Base-by-base conservation (phyloP, 441 rosid genomes). In the Croton laevigatus region DNA sequence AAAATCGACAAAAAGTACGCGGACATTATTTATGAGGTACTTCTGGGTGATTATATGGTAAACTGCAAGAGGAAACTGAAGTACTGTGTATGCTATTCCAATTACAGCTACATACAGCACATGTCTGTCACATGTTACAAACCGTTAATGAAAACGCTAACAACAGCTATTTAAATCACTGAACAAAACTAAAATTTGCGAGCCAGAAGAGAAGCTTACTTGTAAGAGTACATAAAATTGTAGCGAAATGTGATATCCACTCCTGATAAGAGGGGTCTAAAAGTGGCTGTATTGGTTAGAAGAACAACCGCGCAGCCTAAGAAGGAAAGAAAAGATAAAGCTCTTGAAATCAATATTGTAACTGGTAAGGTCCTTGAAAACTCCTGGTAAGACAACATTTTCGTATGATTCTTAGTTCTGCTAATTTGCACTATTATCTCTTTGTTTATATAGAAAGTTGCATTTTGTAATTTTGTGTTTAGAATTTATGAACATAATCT, bases 51-150 rank as follows among this genome's bases (percentile, higher is more conserved):
- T 67, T 16, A 57, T 19, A 57, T 38, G 66, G 45, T 55, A 62
- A 14, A 67, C 32, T 12, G 73, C 52, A 6, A 76, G 46, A n/a
- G 69, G 70, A 44, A 71, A 45, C 19, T 61, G 69, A 13, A 66
- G 19, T 6, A 72, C 3, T 10, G 55, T 20, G 12, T 38, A 62
- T 9, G 40, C 70, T 38, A 53, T 23, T 48, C 65, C 62, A 36
- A 68, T 10, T n/a, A 69, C 73, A 6, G 40, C 19, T 3, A 10
- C 44, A 23, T 67, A 42, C 10, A 68, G 13, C 55, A 66, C 22
- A 36, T 53, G 34, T 46, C 71, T 59, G 60, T 12, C 4, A 14
- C 14, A 45, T 2, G 0, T 4, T 38, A 38, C 42, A 38, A 4
- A 38, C 32, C 32, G 32, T 27, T 2, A 27, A 2, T 27, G 32